Evolutionary conservation across 257 asterid species (phyloP).

Genomic region (Echites panduratus): DNA sequence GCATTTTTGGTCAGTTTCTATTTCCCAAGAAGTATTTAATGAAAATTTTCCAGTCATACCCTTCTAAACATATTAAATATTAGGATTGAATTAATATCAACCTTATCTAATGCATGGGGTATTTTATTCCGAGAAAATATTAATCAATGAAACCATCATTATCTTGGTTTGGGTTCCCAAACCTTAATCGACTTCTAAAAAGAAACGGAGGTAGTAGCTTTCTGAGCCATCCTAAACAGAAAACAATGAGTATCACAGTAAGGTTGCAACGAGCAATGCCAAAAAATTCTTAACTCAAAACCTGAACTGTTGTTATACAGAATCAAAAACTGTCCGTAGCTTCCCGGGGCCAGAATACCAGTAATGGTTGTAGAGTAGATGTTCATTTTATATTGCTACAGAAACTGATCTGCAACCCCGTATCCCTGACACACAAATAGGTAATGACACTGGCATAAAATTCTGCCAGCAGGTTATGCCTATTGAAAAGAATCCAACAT

Average conservation of each 20-base stretch:
- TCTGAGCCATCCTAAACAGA: background rate
- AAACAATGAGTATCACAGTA: background rate
- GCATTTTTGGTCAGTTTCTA: too few relatives aligned
- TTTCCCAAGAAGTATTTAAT: too few relatives aligned
- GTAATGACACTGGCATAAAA: background rate
- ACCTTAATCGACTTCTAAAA: too few relatives aligned
- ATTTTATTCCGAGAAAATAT: too few relatives aligned
- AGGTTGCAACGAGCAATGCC: background rate
- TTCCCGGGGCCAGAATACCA: background rate
- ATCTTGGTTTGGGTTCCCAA: too few relatives aligned
- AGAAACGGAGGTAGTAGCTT: too few relatives aligned
- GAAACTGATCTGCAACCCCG: background rate
- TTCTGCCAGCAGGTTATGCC: background rate
- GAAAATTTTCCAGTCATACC: too few relatives aligned
- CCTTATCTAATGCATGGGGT: too few relatives aligned
- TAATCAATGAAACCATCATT: too few relatives aligned
- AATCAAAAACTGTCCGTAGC: background rate
- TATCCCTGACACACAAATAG: background rate
- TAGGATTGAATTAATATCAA: too few relatives aligned
- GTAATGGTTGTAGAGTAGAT: background rate
- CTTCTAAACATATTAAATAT: too few relatives aligned
- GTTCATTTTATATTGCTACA: background rate
- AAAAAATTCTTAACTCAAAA: conserved; percentile 1
- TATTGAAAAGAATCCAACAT: background rate
- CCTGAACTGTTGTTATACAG: background rate